Conservation (phyloP, 1,284 basidiomycete genomes). For the Pisolithus thermaeus region DNA sequence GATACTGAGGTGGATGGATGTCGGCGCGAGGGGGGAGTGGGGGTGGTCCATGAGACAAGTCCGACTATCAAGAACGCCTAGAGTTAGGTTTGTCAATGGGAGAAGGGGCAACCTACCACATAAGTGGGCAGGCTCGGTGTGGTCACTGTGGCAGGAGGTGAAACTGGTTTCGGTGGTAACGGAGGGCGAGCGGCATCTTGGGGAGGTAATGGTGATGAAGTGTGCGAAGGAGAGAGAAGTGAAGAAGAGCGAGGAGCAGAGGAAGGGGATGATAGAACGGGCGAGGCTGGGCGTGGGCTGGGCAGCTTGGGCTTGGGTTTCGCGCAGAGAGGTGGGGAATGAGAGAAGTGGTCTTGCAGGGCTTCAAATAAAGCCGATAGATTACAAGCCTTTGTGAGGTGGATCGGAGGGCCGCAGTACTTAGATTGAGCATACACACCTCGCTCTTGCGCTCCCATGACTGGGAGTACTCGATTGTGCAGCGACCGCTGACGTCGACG, state of each 20-base stretch:
- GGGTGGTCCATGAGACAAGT: slow-evolving; percentile 32
- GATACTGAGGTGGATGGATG: slow-evolving; percentile 27
- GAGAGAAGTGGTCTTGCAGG: slow-evolving; percentile 78
- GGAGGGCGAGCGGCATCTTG: slow-evolving; percentile 32
- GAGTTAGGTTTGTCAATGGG: slow-evolving; percentile 10
- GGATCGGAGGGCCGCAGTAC: slow-evolving; percentile 12
- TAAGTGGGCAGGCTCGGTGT: slow-evolving; percentile 6
- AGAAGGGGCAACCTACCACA: slow-evolving; percentile 11
- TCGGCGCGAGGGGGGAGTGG: slow-evolving; percentile 33
- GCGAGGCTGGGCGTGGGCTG: slow-evolving; percentile 14
- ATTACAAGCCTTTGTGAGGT: slow-evolving; percentile 54
- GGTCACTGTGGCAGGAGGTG: slow-evolving; percentile 14
- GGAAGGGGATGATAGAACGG: slow-evolving; percentile 22
- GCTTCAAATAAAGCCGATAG: slow-evolving; percentile 62
- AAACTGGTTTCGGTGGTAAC: slow-evolving; percentile 42
- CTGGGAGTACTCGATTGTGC: slow-evolving; percentile 59
- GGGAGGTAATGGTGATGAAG: slow-evolving; percentile 15
- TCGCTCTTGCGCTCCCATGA: slow-evolving; percentile 83
- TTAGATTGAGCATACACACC: slow-evolving; percentile 43
- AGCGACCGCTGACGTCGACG: slow-evolving; percentile 83
- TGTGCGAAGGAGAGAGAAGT: slow-evolving; percentile 10
- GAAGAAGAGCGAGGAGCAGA: slow-evolving; percentile 12
- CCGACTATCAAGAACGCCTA: slow-evolving; percentile 19
- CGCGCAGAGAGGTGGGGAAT: slow-evolving; percentile 86
- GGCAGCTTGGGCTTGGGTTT: slow-evolving; percentile 53